A percentile compares a stretch with the other conserved stretches of the same genome.
phyloP scores from a whole-genome alignment of 805 yeast species.

The Yamadazyma laniorum region DNA sequence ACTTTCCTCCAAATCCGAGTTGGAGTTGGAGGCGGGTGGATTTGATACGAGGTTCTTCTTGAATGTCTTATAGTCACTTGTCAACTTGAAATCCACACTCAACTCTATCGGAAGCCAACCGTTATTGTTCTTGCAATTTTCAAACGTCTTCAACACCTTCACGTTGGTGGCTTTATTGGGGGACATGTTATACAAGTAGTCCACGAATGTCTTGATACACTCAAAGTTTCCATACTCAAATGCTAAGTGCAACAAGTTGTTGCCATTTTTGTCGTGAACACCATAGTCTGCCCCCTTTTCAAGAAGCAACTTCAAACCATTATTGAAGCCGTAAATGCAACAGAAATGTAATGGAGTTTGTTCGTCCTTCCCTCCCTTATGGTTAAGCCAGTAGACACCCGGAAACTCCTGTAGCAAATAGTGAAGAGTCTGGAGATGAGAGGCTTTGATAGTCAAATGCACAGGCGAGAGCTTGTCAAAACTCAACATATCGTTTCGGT shows the following conservation, averaged over 20 bases:
- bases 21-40: background rate
- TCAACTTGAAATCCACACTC: slow-evolving; percentile 29
- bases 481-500: slow-evolving; percentile 30
- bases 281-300: slow-evolving; percentile 42
- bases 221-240: slow-evolving; percentile 35
- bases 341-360: slow-evolving; percentile 41
- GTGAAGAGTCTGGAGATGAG: slow-evolving; percentile 42
- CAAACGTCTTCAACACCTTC: slow-evolving; percentile 20
- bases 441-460: slow-evolving; percentile 32
- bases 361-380: slow-evolving; percentile 26
- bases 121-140: slow-evolving; percentile 21
- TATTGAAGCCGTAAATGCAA: slow-evolving; percentile 34
- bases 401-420: slow-evolving; percentile 44
- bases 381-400: slow-evolving; percentile 36
- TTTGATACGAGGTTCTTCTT: slow-evolving; percentile 17
- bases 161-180: slow-evolving; percentile 9
- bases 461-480: slow-evolving; percentile 37
- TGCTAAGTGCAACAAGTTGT: slow-evolving; percentile 38
- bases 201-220: slow-evolving; percentile 27
- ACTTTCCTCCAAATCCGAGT: slow-evolving; percentile 5
- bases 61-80: slow-evolving; percentile 23
- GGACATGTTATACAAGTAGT: slow-evolving; percentile 6
- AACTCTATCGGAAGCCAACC: slow-evolving; percentile 36
- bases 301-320: slow-evolving; percentile 36
- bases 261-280: slow-evolving; percentile 29